Conservation (phyloP, 805 yeast species). For the Torulaspora gathmanii region DNA sequence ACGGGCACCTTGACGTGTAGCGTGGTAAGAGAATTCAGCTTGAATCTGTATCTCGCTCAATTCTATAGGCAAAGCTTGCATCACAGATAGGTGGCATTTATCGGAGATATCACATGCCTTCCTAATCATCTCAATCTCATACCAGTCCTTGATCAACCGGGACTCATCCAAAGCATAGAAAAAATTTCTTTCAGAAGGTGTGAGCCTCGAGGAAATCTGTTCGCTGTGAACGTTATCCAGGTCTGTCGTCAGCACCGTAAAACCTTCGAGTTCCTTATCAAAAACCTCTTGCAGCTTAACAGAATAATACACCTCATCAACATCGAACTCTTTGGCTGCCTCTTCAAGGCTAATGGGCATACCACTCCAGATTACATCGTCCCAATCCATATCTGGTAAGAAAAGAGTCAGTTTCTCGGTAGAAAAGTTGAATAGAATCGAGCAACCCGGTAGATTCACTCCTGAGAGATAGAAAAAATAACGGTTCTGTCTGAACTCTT, state of each 20-base stretch:
- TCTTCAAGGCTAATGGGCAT: conserved; percentile 65
- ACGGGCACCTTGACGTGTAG: conserved; percentile 90
- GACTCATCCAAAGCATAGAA: conserved; percentile 82
- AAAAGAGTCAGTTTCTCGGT: conserved; percentile 61
- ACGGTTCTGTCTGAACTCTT: conserved; percentile 81
- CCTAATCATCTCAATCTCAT: conserved; percentile 68
- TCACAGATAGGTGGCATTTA: conserved; percentile 82
- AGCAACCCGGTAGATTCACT: conserved; percentile 71
- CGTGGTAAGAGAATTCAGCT: conserved; percentile 92
- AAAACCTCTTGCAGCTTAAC: conserved; percentile 40
- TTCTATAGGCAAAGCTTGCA: conserved; percentile 89
- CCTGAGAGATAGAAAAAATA: conserved; percentile 88
- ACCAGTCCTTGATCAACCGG: conserved; percentile 76
- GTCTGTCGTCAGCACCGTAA: conserved; percentile 48
- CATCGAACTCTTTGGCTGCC: conserved; percentile 64
- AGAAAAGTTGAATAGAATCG: conserved; percentile 52
- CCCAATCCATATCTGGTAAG: conserved; percentile 77
- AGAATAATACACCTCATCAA: conserved; percentile 71
- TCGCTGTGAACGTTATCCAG: conserved; percentile 42
- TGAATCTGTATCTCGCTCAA: conserved; percentile 85
- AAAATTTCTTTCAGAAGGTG: conserved; percentile 45
- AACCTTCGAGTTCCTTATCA: conserved; percentile 23
- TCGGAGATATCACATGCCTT: conserved; percentile 84
- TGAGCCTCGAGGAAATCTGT: conserved; percentile 37
- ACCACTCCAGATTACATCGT: conserved; percentile 97